phyloP scores from a whole-genome alignment of 768 basidiomycete species.

The Chalciporus chontae region DNA sequence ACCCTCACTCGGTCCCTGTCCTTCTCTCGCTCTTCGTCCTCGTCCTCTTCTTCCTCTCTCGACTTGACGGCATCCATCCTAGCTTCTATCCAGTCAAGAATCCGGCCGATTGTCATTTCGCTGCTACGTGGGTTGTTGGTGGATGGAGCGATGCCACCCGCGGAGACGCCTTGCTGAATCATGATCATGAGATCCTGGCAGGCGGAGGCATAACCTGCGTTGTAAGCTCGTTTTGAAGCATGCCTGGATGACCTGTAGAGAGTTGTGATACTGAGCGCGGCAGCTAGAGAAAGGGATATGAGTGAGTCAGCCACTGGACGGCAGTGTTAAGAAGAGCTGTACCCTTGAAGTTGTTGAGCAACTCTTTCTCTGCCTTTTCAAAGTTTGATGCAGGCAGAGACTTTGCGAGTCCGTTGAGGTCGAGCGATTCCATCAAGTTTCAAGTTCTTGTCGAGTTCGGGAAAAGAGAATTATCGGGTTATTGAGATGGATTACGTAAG shows the following conservation, averaged over 20 bases:
- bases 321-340: background rate
- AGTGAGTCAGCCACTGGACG: slow-evolving; percentile 17
- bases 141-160: slow-evolving; percentile 42
- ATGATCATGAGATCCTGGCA: slow-evolving; percentile 78
- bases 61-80: slow-evolving; percentile 71
- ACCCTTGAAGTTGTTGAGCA: slow-evolving; percentile 83
- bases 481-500: slow-evolving; percentile 4
- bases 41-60: slow-evolving; percentile 78
- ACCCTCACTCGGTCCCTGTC: slow-evolving; percentile 41
- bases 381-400: slow-evolving; percentile 66
- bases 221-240: slow-evolving; percentile 77
- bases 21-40: slow-evolving; percentile 70
- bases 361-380: slow-evolving; percentile 78
- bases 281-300: slow-evolving; percentile 46
- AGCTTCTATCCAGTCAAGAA: slow-evolving; percentile 86
- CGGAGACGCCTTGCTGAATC: slow-evolving; percentile 80
- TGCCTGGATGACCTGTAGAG: slow-evolving; percentile 77
- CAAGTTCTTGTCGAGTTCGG: slow-evolving; percentile 8
- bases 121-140: slow-evolving; percentile 44
- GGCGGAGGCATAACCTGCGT: slow-evolving; percentile 74
- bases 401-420: slow-evolving; percentile 73
- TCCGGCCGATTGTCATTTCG: slow-evolving; percentile 72
- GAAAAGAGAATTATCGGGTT: background rate
- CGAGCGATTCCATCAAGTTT: slow-evolving; percentile 64
- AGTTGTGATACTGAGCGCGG: slow-evolving; percentile 80